Base-by-base conservation (phyloP, 2,329 filamentous ascomycete species). In the Graphilbum sp. region DNA sequence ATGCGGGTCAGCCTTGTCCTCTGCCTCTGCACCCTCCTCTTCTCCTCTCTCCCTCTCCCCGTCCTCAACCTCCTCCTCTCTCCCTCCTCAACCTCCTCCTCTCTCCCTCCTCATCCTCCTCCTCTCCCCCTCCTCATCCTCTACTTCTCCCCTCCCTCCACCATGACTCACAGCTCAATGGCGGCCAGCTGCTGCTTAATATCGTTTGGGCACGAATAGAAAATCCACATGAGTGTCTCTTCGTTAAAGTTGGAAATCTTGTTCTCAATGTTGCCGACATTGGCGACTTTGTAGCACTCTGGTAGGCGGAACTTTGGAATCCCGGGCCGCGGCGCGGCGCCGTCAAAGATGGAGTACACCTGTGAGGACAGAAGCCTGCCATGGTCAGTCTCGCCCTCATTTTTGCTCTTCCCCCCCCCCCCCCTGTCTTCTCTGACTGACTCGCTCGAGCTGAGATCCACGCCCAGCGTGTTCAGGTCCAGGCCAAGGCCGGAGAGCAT, bases 171-270 rank as follows among this genome's bases (percentile, higher is more conserved):
- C 72, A 79, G 59, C 51, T 79, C 72, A 31, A 66, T 59, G 0
- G 75, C 74, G 3, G 75, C 75, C 56, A 75, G 58, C 35, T 74
- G 67, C 50, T 79, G 75, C 52, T 75, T 72, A 27, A 68, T 50
- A 48, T 79, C 74, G 33, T 66, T 62, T 8, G 75, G 71, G 42
- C 70, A 75, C 54, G 69, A 75, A 54, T 79, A 79, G 50, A 79
- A 79, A 45, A 79, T 79, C 66, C 71, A 77, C 54, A 79, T 72
- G 35, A 79, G 56, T 0, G 75, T 77, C 54, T 79, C 75, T 45
- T 79, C 75, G 46, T 77, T 78, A 54, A 79, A 78, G 45, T 67
- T 76, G 31, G 62, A 62, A 35, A 79, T 74, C 54, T 79, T 79
- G 47, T 64, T 72, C 43, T 78, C 72, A 37, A 79, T 67, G 3